Percentiles rank a stretch among this genome's conserved stretches.
phyloP scores from a whole-genome alignment of 306 rosid species.

The Vicia faba region DNA sequence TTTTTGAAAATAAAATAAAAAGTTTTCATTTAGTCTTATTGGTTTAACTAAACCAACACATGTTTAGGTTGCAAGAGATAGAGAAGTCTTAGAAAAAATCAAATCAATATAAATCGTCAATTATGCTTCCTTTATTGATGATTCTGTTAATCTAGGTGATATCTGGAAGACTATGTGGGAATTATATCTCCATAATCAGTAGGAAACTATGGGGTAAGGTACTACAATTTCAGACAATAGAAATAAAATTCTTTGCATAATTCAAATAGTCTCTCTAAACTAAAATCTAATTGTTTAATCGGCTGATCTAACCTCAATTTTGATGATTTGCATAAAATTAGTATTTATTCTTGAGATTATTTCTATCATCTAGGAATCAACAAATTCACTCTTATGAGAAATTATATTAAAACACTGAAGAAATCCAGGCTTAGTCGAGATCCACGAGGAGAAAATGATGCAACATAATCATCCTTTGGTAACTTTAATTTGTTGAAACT shows the following conservation, averaged over 20 bases:
- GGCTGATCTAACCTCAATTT: slow-evolving; percentile 61
- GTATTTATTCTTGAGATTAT: slow-evolving; percentile 87
- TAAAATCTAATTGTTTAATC: slow-evolving; percentile 28
- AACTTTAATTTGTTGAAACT: too few species aligned
- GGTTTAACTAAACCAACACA: not conserved
- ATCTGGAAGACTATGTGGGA: slow-evolving; percentile 71
- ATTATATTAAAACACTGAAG: slow-evolving; percentile 64
- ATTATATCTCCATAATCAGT: slow-evolving; percentile 86
- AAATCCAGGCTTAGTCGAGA: slow-evolving; percentile 75
- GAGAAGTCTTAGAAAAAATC: not conserved
- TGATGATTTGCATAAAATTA: slow-evolving; percentile 88
- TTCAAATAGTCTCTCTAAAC: not conserved
- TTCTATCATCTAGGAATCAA: slow-evolving; percentile 73
- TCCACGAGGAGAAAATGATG: slow-evolving; percentile 67
- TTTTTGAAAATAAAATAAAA: not conserved
- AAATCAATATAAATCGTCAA: too few species aligned
- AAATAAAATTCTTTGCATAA: slow-evolving; percentile 3
- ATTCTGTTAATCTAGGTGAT: slow-evolving; percentile 54
- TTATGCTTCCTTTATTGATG: slow-evolving; percentile 8
- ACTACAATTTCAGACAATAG: slow-evolving; percentile 33
- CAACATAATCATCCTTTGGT: too few species aligned
- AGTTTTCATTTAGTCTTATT: not conserved
- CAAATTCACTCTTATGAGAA: slow-evolving; percentile 71
- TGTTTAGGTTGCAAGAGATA: slow-evolving; percentile 1
- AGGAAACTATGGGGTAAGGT: slow-evolving; percentile 96